Percentiles rank a stretch among this genome's conserved stretches.
Conservation (phyloP, 768 basidiomycete species). For the Mycena crocata region DNA sequence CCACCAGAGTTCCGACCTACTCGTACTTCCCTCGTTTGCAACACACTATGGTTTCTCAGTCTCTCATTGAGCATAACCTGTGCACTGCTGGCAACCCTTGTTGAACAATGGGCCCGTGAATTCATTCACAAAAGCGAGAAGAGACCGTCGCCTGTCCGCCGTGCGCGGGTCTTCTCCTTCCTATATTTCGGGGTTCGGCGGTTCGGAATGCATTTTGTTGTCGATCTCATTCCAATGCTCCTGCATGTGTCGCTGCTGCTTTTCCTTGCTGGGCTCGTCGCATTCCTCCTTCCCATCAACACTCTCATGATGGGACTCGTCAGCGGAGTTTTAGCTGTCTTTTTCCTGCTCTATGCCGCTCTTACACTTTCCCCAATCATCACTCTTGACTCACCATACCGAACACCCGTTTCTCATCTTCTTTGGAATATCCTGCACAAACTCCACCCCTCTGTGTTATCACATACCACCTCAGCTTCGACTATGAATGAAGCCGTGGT, state of each 20-base stretch:
- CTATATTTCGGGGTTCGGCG: constrained; percentile 6
- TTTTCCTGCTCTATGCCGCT: constrained; percentile 10
- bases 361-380: constrained; percentile 24
- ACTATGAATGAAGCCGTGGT: background rate
- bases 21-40: constrained; percentile 5
- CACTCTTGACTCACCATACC: constrained; percentile 27
- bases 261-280: constrained; percentile 28
- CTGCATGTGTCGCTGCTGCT: constrained; percentile 27
- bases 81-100: constrained; percentile 3
- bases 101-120: background rate
- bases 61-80: constrained; percentile 9
- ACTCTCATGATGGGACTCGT: constrained; percentile 6
- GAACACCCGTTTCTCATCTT: constrained; percentile 15
- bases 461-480: background rate
- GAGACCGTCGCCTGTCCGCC: background rate
- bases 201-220: constrained; percentile 1
- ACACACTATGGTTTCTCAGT: constrained; percentile 18
- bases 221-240: constrained; percentile 22
- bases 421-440: background rate
- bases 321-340: background rate
- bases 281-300: constrained; percentile 23
- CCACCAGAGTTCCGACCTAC: background rate
- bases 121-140: constrained; percentile 6
- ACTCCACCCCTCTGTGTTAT: background rate
- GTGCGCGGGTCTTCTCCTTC: constrained; percentile 11